Evolutionary conservation across 1,284 basidiomycete species (phyloP), one percentile per base, ranked within the genome.

Genomic region (Ganoderma lingzhi): DNA sequence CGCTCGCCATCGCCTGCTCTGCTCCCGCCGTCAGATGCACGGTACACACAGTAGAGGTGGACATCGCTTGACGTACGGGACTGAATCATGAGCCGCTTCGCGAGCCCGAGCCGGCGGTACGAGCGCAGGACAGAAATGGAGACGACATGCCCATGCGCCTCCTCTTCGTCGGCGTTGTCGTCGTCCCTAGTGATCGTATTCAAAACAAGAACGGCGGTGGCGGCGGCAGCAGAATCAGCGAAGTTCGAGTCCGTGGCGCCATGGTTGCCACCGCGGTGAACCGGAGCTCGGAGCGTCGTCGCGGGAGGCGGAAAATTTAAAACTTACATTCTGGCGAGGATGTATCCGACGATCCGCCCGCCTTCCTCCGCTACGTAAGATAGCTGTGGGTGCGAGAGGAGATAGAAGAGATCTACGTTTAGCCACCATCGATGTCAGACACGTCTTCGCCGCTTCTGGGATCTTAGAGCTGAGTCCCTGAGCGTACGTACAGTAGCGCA

Each of bases 321-420:
- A 23, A 80, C 84, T 70, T 80, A 95, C 97, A 98, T 97, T 80
- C 97, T 97, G 0, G 94, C 95, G 10, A 98, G 83, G 35, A 98
- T 96, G 80, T 98, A 98, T 19, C 97, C 97, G 0, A 99, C 96
- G 62, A 98, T 92, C 61, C 94, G 86, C 0, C 96, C 96, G 70
- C 91, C 88, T 76, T 97, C 95, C 77, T 97, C 96, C 0, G 96
- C 97, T 19, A 99, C 95, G 79, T 94, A 99, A 2, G 95, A 97
- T 28, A 98, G 86, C 74, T 96, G 91, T 1, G 97, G 96, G 96
- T 96, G 98, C 10, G 93, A 95, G 77, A 97, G 82, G 12, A 90
- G 86, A 78, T 97, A 95, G 80, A 95, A 96, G 62, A 96, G 85
- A 85, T 97, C 96, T 98, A 66, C 45, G 58, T 41, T 60, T 56